Evolutionary conservation across 495 filamentous ascomycete species (phyloP), one percentile per base, ranked within the genome.

Genomic region (Mytilinidion resinicola): DNA sequence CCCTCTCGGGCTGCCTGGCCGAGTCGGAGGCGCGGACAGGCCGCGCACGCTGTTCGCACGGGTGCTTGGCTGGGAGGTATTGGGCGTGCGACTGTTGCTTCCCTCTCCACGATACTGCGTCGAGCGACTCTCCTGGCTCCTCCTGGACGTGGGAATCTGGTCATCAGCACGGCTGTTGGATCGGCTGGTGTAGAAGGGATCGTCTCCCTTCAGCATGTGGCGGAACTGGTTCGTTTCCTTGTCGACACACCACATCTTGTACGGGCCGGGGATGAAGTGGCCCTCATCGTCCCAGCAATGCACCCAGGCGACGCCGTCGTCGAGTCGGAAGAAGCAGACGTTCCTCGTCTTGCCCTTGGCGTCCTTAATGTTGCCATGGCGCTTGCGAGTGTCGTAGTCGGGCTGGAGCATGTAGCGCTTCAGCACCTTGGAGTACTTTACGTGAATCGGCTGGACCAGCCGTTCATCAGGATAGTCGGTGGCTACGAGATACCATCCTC

Each of bases 401-500:
- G 60, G 53, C 33, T 62, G 46, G 5, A 69, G 51, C 15, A 69
- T 20, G 57, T 59, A 53, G 34, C 62, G 61, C 19, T 64, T 62
- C 11, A 71, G 56, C 34, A 69, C 61, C 19, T 55, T 58, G 53
- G 58, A 65, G 59, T 69, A 69, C 17, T 54, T 63, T 33, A 71
- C 57, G 6, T 47, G 57, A 9, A 56, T 36, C 10, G 68, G 67
- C 6, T 34, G 52, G 12, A 53, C 25, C 43, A 68, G 55, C 19
- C 50, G 41, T 37, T 47, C 51, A 4, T 42, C 42, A 1, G 51
- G 25, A 36, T 62, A 50, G 46, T 68, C 62, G 10, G 53, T 60
- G 33, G 56, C 56, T 15, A 67, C 36, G 39, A 69, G 67, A 39
- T 63, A 67, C 69, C 69, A 71, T 9, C 69, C 69, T 9, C 67